A percentile compares a stretch with the other conserved stretches of the same genome.
phyloP scores from a whole-genome alignment of 148 eudicot genomes.

The Rhododendron griersonianum region DNA sequence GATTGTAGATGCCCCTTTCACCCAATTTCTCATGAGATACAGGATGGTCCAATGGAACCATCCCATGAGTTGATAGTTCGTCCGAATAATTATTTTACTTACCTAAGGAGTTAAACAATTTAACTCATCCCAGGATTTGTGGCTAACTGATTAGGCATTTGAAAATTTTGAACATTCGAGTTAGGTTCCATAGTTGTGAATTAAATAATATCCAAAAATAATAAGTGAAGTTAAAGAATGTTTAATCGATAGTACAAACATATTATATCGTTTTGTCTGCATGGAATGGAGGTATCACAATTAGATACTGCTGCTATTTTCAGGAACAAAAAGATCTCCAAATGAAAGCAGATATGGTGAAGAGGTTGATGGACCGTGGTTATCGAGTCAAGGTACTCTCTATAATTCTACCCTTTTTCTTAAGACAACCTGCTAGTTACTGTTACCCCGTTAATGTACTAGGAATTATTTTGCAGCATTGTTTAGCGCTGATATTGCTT shows the following conservation, averaged over 20 bases:
- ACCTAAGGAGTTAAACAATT: background rate
- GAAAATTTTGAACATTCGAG: background rate
- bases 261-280: background rate
- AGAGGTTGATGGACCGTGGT: constrained; percentile 71
- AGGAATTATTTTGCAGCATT: background rate
- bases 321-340: constrained; percentile 75
- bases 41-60: background rate
- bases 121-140: background rate
- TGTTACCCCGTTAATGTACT: background rate
- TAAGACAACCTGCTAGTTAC: background rate
- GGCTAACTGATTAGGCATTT: background rate
- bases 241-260: no score
- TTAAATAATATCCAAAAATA: background rate
- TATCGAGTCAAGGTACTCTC: constrained; percentile 74
- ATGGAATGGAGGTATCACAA: background rate
- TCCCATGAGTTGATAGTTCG: background rate
- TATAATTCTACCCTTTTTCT: background rate
- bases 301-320: constrained; percentile 6
- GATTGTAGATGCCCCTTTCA: background rate
- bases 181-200: background rate
- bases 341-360: constrained; percentile 60
- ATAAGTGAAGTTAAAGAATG: background rate
- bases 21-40: background rate
- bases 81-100: background rate
- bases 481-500: background rate